Percentiles rank a stretch among this genome's conserved stretches.
phyloP scores from a whole-genome alignment of 163 green algal species.

The Coccomyxa subellipsoidea region DNA sequence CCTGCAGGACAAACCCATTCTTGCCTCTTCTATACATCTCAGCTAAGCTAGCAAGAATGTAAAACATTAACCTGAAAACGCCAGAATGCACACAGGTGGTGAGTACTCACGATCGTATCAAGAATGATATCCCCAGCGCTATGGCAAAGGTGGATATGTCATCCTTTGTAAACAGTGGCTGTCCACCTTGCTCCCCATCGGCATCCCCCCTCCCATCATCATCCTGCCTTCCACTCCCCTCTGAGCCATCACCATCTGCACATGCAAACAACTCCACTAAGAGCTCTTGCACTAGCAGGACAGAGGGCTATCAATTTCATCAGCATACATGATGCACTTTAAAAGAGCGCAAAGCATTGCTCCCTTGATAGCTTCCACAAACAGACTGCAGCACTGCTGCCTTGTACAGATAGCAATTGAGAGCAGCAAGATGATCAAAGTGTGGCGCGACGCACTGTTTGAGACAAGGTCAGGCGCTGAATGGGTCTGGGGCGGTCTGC shows the following conservation, averaged over 20 bases:
- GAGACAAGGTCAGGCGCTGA: too few species aligned
- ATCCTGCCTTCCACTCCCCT: not conserved
- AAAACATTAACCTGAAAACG: not conserved
- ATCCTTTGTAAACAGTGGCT: slow-evolving; percentile 35
- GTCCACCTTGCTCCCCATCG: not conserved
- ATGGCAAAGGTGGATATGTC: slow-evolving; percentile 81
- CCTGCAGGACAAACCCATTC: slow-evolving; percentile 65
- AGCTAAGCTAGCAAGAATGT: too few species aligned
- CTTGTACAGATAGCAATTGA: too few species aligned
- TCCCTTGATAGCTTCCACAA: too few species aligned
- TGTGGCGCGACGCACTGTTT: too few species aligned
- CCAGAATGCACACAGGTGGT: not conserved
- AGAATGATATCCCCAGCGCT: slow-evolving; percentile 82
- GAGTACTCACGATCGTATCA: slow-evolving; percentile 64
- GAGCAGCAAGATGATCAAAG: too few species aligned
- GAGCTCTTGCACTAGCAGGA: not conserved
- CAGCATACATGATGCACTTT: not conserved
- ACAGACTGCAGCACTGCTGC: too few species aligned
- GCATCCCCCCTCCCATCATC: slow-evolving; percentile 3
- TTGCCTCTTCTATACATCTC: not conserved
- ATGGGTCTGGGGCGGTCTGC: not conserved
- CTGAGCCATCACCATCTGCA: not conserved
- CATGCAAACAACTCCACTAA: not conserved
- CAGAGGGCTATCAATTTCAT: not conserved
- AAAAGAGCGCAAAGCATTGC: too few species aligned